Conservation (phyloP, 805 yeast genomes). For the Spathaspora gorwiae region DNA sequence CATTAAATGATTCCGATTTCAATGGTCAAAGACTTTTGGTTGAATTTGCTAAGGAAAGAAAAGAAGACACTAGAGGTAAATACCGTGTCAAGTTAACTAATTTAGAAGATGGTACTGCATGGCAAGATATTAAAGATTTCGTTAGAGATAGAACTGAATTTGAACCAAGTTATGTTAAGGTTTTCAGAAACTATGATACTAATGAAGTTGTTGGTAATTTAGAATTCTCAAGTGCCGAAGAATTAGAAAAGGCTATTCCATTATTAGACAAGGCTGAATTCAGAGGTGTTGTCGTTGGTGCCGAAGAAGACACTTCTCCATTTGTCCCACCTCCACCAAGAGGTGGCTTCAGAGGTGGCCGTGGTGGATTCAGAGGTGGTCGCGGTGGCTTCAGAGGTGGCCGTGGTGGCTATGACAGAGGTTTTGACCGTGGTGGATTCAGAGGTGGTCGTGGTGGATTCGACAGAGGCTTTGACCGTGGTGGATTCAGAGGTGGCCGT, state of each 20-base stretch:
- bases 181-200: slow-evolving; percentile 46
- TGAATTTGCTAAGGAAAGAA: slow-evolving; percentile 53
- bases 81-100: slow-evolving; percentile 65
- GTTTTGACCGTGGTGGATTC: slow-evolving; percentile 31
- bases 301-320: slow-evolving; percentile 74
- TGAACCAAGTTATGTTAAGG: slow-evolving; percentile 58
- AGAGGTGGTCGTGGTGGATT: slow-evolving; percentile 34
- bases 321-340: slow-evolving; percentile 49
- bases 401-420: slow-evolving; percentile 34
- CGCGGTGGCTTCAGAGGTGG: slow-evolving; percentile 20
- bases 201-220: slow-evolving; percentile 46
- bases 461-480: slow-evolving; percentile 45
- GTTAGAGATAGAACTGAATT: slow-evolving; percentile 69
- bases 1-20: slow-evolving; percentile 42
- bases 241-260: slow-evolving; percentile 68
- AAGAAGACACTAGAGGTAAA: slow-evolving; percentile 64
- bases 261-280: slow-evolving; percentile 67
- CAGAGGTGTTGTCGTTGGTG: slow-evolving; percentile 64
- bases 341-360: slow-evolving; percentile 36
- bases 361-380: slow-evolving; percentile 32
- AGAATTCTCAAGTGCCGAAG: slow-evolving; percentile 63
- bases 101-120: slow-evolving; percentile 71
- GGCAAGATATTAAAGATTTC: slow-evolving; percentile 90
- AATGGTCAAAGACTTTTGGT: slow-evolving; percentile 48
- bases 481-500: slow-evolving; percentile 34